Conservation (phyloP, 2,329 filamentous ascomycete genomes). For the Periconia sp. region DNA sequence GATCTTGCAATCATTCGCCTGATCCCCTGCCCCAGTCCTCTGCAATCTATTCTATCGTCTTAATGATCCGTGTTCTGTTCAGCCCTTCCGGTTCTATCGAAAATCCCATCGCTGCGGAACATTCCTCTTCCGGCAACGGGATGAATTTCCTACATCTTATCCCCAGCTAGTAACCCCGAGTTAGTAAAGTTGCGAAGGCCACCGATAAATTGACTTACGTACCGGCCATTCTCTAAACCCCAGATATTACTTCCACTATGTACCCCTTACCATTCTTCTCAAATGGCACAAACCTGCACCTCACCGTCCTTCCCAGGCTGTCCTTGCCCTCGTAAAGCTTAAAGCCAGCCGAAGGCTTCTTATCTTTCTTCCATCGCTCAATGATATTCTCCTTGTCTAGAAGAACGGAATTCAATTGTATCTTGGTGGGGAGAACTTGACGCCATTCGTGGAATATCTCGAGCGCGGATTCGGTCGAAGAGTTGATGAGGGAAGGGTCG, state of each 20-base stretch:
- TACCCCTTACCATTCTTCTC: conserved; percentile 7
- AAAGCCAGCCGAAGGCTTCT: conserved; percentile 13
- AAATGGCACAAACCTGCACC: conserved; percentile 6
- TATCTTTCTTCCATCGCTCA: conserved; percentile 17
- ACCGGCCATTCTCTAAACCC: too few species aligned
- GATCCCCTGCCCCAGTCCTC: too few species aligned
- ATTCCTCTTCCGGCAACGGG: too few species aligned
- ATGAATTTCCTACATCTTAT: too few species aligned
- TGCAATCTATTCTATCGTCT: too few species aligned
- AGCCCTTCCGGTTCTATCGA: too few species aligned
- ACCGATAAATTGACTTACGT: too few species aligned
- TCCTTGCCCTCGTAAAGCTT: conserved; percentile 15
- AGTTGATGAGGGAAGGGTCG: conserved; percentile 14
- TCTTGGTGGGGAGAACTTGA: conserved; percentile 1
- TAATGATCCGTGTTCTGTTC: too few species aligned
- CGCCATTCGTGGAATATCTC: conserved; percentile 17
- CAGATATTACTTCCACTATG: not conserved
- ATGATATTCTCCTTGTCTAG: conserved; percentile 10
- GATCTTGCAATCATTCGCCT: too few species aligned
- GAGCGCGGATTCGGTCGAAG: conserved; percentile 10
- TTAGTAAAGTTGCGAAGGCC: too few species aligned
- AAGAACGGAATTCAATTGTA: conserved; percentile 13
- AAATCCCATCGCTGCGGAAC: too few species aligned
- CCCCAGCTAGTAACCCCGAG: too few species aligned
- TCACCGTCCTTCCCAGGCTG: not conserved